Evolutionary conservation across 805 yeast species (phyloP), one percentile per base, ranked within the genome.

Genomic region (Saccharomycopsis synnaedendra): DNA sequence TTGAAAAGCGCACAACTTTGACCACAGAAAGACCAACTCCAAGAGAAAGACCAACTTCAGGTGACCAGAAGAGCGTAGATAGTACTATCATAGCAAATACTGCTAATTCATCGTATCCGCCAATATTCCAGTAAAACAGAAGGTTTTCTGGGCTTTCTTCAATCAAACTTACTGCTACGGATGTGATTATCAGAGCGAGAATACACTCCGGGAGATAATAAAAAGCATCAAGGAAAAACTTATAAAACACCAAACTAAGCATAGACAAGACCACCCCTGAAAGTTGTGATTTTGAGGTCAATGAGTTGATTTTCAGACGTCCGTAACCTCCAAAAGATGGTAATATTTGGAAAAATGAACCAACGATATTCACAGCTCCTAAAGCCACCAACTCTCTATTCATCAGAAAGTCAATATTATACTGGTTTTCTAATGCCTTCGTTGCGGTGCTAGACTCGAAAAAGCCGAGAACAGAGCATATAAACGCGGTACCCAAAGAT

Each of bases 301-400:
- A 67, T 1, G 89, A 82, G 65, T 90, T 90, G 52, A 90, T 80
- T 57, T 85, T 88, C 19, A 95, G 83, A 58, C 97, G 74, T 1
- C 96, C 97, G 59, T 89, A 90, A 0, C 97, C 97, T 6, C 97
- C 98, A 70, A 89, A 89, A 0, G 95, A 77, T 0, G 98, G 97
- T 10, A 90, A 66, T 0, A 87, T 82, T 33, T 72, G 66, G 46
- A 73, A 64, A 33, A 70, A 48, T 3, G 86, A 74, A 0, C 80
- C 80, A 0, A 73, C 64, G 1, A 87, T 51, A 56, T 89, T 90
- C 47, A 82, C 76, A 8, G 75, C 63, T 1, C 97, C 97, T 32
- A 90, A 68, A 0, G 97, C 96, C 5, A 90, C 90, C 41, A 90
- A 66, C 60, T 90, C 98, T 52, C 97, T 74, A 61, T 93, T 90